phyloP scores from a whole-genome alignment of 345 rosid species.

The Camelina neglecta region DNA sequence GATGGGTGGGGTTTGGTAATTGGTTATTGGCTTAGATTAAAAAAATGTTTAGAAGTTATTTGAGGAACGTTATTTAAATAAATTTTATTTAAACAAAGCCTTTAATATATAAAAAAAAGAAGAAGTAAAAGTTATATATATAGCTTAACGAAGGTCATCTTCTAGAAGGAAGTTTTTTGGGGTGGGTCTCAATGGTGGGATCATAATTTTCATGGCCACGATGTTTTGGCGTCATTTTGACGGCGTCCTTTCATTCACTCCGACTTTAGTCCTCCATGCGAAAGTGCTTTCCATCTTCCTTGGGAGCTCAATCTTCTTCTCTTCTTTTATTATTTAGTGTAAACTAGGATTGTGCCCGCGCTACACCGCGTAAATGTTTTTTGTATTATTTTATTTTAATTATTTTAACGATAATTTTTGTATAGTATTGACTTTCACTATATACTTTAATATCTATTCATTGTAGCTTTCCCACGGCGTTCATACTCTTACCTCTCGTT shows the following conservation, averaged over 20 bases:
- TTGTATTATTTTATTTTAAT: too few species aligned
- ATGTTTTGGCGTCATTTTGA: neutral
- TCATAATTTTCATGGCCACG: conserved; percentile 4
- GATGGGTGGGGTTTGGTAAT: conserved; percentile 7
- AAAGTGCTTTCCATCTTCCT: conserved; percentile 21
- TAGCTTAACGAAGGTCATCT: conserved; percentile 1
- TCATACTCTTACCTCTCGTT: too few species aligned
- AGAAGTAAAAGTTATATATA: neutral
- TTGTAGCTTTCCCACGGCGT: too few species aligned
- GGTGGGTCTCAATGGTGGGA: conserved; percentile 9
- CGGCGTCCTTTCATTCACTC: conserved; percentile 14
- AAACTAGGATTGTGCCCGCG: too few species aligned
- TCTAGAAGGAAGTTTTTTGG: conserved; percentile 6
- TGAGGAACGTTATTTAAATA: neutral
- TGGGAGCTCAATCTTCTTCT: neutral
- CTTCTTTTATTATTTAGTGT: neutral
- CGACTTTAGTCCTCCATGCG: neutral
- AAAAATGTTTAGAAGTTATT: neutral
- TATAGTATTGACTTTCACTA: too few species aligned
- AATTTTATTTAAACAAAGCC: neutral
- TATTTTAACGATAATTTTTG: too few species aligned
- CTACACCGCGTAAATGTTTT: too few species aligned
- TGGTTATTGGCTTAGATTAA: neutral
- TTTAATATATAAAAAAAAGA: neutral
- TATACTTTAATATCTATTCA: too few species aligned